phyloP scores from a whole-genome alignment of 129 eudicot species.

The Artemisia argyi region DNA sequence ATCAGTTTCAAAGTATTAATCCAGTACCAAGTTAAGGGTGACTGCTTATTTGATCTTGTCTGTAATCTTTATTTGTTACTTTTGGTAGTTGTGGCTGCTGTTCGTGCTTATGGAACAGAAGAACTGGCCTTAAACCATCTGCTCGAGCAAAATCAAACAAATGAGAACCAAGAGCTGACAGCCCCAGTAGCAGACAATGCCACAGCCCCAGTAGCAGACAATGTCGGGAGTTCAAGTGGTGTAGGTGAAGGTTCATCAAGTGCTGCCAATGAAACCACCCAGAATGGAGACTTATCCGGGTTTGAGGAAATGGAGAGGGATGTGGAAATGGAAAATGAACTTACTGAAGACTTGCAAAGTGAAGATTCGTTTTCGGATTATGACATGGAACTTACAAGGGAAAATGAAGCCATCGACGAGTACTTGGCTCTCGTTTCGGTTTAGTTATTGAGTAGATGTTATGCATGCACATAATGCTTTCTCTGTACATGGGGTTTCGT shows the following conservation, averaged over 20 bases:
- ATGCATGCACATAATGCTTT: constrained; percentile 18
- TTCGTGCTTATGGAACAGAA: constrained; percentile 44
- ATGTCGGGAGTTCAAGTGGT: constrained; percentile 23
- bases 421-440: constrained; percentile 49
- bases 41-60: background rate
- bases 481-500: constrained; percentile 5
- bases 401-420: constrained; percentile 88
- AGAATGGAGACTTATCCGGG: constrained; percentile 26
- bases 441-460: background rate
- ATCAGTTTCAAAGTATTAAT: background rate
- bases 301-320: constrained; percentile 48
- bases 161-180: constrained; percentile 20
- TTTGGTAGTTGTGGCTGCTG: constrained; percentile 59
- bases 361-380: constrained; percentile 80
- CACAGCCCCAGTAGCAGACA: constrained; percentile 23
- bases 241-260: constrained; percentile 29
- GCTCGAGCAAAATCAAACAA: constrained; percentile 32
- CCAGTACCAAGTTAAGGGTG: background rate
- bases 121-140: constrained; percentile 60
- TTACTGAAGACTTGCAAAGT: constrained; percentile 54
- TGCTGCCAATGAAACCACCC: constrained; percentile 21
- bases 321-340: constrained; percentile 79
- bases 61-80: constrained; percentile 12
- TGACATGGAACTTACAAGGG: constrained; percentile 77
- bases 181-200: constrained; percentile 23